Conservation (phyloP, 805 yeast species). For the Saccharomycopsis sp. region DNA sequence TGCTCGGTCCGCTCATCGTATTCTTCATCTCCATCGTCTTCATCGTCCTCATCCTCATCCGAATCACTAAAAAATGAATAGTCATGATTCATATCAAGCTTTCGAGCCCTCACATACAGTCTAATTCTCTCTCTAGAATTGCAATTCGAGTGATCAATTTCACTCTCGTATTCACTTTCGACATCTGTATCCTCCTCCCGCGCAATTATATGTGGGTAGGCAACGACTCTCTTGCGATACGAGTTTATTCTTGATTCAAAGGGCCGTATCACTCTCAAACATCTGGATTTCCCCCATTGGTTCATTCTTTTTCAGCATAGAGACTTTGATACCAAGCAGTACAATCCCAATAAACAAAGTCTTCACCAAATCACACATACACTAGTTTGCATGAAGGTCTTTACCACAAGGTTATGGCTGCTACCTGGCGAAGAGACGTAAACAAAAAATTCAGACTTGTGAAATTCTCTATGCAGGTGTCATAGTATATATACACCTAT, state of each 20-base stretch:
- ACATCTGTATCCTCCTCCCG: neutral
- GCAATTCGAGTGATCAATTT: neutral
- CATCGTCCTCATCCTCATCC: slow-evolving; percentile 4
- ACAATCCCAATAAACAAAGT: too few species aligned
- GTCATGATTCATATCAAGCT: neutral
- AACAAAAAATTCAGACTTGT: neutral
- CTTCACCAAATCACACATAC: too few species aligned
- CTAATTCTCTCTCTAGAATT: neutral
- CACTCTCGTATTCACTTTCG: neutral
- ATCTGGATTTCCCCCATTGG: slow-evolving; percentile 14
- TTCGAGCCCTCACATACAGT: neutral
- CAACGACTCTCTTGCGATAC: neutral
- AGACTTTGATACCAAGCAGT: neutral
- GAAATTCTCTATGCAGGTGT: neutral
- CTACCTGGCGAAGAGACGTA: neutral
- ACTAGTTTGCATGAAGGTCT: too few species aligned
- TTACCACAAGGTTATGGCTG: too few species aligned
- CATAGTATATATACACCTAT: neutral
- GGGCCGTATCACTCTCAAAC: slow-evolving; percentile 20
- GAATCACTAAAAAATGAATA: slow-evolving; percentile 1
- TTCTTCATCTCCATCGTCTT: neutral
- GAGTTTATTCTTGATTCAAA: slow-evolving; percentile 17
- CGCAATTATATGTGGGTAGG: neutral
- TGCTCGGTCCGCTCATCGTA: neutral
- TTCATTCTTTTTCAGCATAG: neutral